Percentiles rank a stretch among this genome's conserved stretches.
These are phyloP conservation scores for Marchantia polymorpha DNA, from an alignment of 225 moss, liverwort and hornwort species.

Conservation along the genomic window DNA sequence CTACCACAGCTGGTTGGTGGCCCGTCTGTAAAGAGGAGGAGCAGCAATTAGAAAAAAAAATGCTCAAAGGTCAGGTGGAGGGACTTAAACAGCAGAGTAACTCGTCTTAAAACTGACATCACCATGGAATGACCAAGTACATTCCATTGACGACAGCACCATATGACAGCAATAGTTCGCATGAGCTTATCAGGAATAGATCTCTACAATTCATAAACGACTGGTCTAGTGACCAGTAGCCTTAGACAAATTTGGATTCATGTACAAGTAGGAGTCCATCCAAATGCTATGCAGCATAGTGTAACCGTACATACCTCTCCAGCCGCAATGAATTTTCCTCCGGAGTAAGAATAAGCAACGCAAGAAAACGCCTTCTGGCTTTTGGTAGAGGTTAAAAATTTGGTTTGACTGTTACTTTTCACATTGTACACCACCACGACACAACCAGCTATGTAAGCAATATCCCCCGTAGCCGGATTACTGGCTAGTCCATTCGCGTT, in stretches of 20 bases:
- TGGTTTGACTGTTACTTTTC: slow-evolving; percentile 58
- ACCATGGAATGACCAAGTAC: no score
- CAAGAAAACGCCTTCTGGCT: slow-evolving; percentile 61
- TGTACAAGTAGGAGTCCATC: not conserved
- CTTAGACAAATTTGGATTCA: not conserved
- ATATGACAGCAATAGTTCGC: no score
- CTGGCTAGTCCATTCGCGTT: slow-evolving; percentile 59
- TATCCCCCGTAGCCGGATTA: slow-evolving; percentile 56
- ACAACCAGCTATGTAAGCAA: slow-evolving; percentile 75
- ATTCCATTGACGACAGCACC: no score
- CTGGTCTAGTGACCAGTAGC: not conserved
- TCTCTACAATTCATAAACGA: no score
- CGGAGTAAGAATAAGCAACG: slow-evolving; percentile 61
- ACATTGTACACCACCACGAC: slow-evolving; percentile 71
- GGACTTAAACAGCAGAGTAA: no score
- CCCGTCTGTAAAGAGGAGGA: slow-evolving; percentile 41
- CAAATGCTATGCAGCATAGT: not conserved
- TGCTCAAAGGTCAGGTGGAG: no score
- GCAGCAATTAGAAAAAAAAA: not conserved
- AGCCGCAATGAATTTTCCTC: slow-evolving; percentile 65
- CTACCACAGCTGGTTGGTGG: slow-evolving; percentile 59
- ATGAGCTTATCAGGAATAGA: no score
- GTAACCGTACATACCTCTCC: slow-evolving; percentile 53
- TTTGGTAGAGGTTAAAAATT: slow-evolving; percentile 58
- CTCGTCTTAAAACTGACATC: no score